Evolutionary conservation across 768 basidiomycete genomes (phyloP).

Genomic region (Lanmaoa pseudosensibilis): DNA sequence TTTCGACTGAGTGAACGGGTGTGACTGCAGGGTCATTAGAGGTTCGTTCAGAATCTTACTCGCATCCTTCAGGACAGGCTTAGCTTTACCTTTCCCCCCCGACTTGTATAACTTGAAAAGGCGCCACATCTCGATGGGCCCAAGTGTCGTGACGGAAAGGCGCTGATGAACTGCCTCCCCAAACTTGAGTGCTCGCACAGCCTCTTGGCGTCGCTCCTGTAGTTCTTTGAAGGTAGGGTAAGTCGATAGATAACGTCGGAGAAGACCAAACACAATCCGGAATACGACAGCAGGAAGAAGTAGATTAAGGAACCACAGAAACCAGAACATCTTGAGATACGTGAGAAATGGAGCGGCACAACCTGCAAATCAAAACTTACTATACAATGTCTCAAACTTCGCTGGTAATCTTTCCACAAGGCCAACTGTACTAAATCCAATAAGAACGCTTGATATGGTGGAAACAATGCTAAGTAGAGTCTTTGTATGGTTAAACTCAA

Average conservation of each 20-base stretch:
- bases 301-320: slow-evolving; percentile 59
- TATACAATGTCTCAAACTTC: slow-evolving; percentile 49
- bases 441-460: slow-evolving; percentile 49
- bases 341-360: slow-evolving; percentile 1
- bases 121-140: slow-evolving; percentile 53
- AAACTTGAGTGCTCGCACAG: slow-evolving; percentile 51
- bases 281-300: slow-evolving; percentile 53
- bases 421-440: slow-evolving; percentile 43
- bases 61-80: slow-evolving; percentile 18
- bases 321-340: slow-evolving; percentile 54
- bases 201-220: slow-evolving; percentile 48
- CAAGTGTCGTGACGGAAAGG: slow-evolving; percentile 48
- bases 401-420: slow-evolving; percentile 51
- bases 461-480: slow-evolving; percentile 52
- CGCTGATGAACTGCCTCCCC: slow-evolving; percentile 48
- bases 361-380: slow-evolving; percentile 39
- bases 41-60: background rate
- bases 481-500: slow-evolving; percentile 52
- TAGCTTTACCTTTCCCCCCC: slow-evolving; percentile 36
- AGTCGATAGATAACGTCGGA: slow-evolving; percentile 48
- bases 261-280: slow-evolving; percentile 47
- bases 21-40: background rate
- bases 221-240: slow-evolving; percentile 58
- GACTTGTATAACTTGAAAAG: slow-evolving; percentile 46
- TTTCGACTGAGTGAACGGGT: slow-evolving; percentile 1